Conservation (phyloP, 495 filamentous ascomycete genomes). For the Oidiodendron maius region DNA sequence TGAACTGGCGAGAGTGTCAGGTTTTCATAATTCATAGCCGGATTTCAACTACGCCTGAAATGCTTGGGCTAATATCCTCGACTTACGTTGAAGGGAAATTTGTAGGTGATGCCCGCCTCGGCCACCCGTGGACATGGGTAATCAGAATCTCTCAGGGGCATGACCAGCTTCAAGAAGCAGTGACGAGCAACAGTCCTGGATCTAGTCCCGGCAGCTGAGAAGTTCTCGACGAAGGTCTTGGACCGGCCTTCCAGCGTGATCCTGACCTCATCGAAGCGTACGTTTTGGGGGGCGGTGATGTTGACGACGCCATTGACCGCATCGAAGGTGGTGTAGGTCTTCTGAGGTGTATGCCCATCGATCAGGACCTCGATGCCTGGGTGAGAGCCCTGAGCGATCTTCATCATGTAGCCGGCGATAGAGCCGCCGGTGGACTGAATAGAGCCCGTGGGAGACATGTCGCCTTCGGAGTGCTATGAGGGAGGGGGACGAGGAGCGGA, state of each 20-base stretch:
- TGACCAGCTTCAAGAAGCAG: constrained; percentile 72
- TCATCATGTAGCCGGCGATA: constrained; percentile 14
- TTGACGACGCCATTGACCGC: constrained; percentile 44
- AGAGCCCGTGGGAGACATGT: constrained; percentile 11
- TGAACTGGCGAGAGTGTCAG: constrained; percentile 41
- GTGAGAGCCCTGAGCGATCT: constrained; percentile 7
- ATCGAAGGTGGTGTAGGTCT: constrained; percentile 44
- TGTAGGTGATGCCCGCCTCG: constrained; percentile 60
- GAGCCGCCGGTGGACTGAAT: constrained; percentile 13
- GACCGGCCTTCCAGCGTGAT: constrained; percentile 72
- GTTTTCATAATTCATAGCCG: no score
- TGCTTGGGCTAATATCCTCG: no score
- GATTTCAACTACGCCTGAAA: no score
- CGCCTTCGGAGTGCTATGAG: background rate
- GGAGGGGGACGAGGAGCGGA: no score
- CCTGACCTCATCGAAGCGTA: constrained; percentile 71
- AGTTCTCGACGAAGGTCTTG: constrained; percentile 28
- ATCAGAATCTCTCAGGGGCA: constrained; percentile 64
- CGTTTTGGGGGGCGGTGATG: constrained; percentile 58
- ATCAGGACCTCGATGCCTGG: constrained; percentile 31
- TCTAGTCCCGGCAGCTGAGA: constrained; percentile 33
- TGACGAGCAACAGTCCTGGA: constrained; percentile 39
- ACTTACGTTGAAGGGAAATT: constrained; percentile 62
- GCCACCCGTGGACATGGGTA: constrained; percentile 68
- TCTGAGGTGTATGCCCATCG: constrained; percentile 25